These are phyloP conservation scores for Geranomyces michiganensis DNA, from an alignment of 192 early-diverging fungal species.

Conservation along the genomic window DNA sequence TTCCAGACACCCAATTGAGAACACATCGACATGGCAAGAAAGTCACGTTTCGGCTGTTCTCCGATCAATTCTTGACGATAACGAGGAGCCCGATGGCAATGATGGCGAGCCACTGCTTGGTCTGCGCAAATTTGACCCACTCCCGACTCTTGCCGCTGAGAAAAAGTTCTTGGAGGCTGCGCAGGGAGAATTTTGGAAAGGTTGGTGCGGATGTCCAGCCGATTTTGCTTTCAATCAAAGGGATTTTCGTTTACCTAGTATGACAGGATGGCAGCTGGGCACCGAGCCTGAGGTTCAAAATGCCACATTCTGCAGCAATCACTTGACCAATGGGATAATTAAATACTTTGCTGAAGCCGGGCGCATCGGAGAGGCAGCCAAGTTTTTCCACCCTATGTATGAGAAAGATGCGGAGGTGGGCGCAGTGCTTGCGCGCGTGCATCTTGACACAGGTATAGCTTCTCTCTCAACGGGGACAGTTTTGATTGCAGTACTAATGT, in stretches of 20 bases:
- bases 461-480: too few relatives aligned
- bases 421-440: conserved; percentile 79
- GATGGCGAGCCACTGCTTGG: conserved; percentile 83
- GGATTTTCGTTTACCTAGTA: too few relatives aligned
- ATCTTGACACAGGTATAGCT: conserved; percentile 52
- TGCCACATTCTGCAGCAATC: conserved; percentile 88
- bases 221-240: too few relatives aligned
- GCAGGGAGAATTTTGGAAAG: conserved; percentile 81
- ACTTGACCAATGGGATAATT: conserved; percentile 84
- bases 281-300: conserved; percentile 92
- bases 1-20: conserved; percentile 52
- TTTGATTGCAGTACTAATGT: too few relatives aligned
- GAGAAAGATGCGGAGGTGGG: conserved; percentile 87
- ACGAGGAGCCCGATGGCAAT: conserved; percentile 72
- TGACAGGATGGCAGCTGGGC: conserved; percentile 85
- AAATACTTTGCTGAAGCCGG: conserved; percentile 88
- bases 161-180: conserved; percentile 83
- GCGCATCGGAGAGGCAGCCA: conserved; percentile 75
- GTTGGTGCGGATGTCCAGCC: conserved; percentile 30
- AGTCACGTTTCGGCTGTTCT: conserved; percentile 85
- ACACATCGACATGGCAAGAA: conserved; percentile 86
- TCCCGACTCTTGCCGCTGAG: conserved; percentile 75
- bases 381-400: conserved; percentile 80
- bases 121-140: conserved; percentile 87
- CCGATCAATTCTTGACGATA: conserved; percentile 87